Base-by-base conservation (phyloP, 805 yeast species). In the Ogataea nakhonphanomensis region DNA sequence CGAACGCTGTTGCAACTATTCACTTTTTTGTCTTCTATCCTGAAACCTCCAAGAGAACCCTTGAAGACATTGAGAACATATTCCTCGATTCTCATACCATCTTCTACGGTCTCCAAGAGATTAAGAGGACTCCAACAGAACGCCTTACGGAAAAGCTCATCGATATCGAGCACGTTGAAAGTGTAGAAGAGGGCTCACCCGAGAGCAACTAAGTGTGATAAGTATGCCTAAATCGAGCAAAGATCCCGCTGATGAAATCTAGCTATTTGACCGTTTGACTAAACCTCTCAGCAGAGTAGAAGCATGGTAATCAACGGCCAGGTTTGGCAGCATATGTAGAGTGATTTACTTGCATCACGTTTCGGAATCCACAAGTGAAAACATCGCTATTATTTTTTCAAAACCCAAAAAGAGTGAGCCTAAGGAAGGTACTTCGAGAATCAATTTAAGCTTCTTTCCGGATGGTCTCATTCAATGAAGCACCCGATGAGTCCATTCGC, bases 11-110 rank as follows among this genome's bases (percentile, higher is more conserved):
- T 46, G 68, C 75, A 72, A 65, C 70, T 30, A 43, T 75, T 39
- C 79, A 55, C 26, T 44, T 45, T 44, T 58, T 31, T 48, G 66
- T 73, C 58, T 65, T 64, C 49, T 78, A 78, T 38, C 75, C 78
- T 44, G 87, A 81, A 61, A 81, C 88, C 12, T 76, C 73, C 61
- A 78, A 78, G 13, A 73, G 74, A 58, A 66, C 76, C n/a, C 70
- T 74, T 55, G 81, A 78, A 50, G 81, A 79, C 50, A 74, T 81
- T 42, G 82, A 80, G 29, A 34, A 37, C 26, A 46, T 46, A 21
- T 46, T 46, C 39, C 30, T 46, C 28, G 29, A 33, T 22, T 25
- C 34, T 8, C 20, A 43, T 25, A 38, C 42, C 9, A 29, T 27
- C 31, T 43, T 43, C 26, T 43, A 38, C 25, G 45, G 45, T 26